Conservation (phyloP, 2,329 filamentous ascomycete genomes). For the Alternaria metachromatica region DNA sequence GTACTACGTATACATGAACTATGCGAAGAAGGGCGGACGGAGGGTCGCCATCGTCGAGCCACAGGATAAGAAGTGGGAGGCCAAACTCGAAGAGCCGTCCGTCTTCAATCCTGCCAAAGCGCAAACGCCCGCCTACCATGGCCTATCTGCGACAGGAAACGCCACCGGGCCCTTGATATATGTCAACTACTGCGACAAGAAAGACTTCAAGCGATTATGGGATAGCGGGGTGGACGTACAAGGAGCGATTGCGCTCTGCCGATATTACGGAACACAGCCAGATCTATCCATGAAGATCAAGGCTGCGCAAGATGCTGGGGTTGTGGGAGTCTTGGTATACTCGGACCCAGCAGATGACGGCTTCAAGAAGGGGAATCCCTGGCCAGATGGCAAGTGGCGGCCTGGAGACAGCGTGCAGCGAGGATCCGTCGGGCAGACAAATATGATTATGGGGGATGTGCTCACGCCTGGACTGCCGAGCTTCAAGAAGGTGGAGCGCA, state of each 20-base stretch:
- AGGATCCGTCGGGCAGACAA: constrained; percentile 79
- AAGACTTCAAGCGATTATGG: constrained; percentile 78
- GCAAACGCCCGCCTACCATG: constrained; percentile 84
- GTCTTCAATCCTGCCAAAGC: constrained; percentile 64
- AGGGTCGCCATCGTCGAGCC: constrained; percentile 79
- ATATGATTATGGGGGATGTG: constrained; percentile 87
- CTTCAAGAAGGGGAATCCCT: constrained; percentile 73
- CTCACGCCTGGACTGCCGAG: constrained; percentile 87
- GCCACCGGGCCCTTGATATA: constrained; percentile 88
- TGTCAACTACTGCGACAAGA: constrained; percentile 85
- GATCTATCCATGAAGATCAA: constrained; percentile 85
- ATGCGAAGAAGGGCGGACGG: constrained; percentile 77
- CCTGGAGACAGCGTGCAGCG: constrained; percentile 83
- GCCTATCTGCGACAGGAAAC: constrained; percentile 84
- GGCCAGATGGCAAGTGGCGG: constrained; percentile 80
- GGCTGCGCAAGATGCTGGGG: constrained; percentile 85
- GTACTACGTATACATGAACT: constrained; percentile 91
- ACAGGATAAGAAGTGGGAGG: constrained; percentile 75
- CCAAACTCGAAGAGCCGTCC: constrained; percentile 82
- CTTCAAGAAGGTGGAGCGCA: constrained; percentile 67
- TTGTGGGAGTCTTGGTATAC: constrained; percentile 88
- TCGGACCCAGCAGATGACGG: constrained; percentile 88
- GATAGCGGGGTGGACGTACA: constrained; percentile 75
- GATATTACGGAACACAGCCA: constrained; percentile 75
- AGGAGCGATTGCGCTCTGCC: constrained; percentile 83